Evolutionary conservation across 2,329 filamentous ascomycete species (phyloP).

Genomic region (Xylaria arbuscula): DNA sequence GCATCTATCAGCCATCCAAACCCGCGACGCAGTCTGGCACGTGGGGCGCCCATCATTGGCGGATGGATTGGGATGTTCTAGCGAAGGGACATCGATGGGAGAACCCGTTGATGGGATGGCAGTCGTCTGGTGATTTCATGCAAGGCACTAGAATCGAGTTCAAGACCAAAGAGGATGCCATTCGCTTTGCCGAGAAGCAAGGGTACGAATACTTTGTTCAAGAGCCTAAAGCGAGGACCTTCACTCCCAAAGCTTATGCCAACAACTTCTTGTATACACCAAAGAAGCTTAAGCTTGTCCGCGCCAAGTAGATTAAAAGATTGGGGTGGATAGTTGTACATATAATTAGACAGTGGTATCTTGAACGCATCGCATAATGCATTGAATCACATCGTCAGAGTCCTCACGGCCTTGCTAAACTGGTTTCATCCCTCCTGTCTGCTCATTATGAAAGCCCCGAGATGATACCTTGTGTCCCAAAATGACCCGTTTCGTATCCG

Average conservation of each 20-base stretch:
- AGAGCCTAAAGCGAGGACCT: conserved; percentile 89
- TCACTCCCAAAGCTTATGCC: conserved; percentile 92
- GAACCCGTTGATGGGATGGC: conserved; percentile 98
- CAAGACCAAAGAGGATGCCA: conserved; percentile 92
- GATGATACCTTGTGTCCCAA: neutral
- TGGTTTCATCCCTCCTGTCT: neutral
- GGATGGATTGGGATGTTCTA: conserved; percentile 98
- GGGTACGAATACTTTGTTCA: conserved; percentile 99
- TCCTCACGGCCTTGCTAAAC: neutral
- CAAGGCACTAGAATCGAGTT: conserved; percentile 93
- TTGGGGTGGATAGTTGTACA: conserved; percentile 36
- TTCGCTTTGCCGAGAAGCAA: conserved; percentile 96
- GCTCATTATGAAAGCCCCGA: neutral
- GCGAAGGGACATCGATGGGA: conserved; percentile 96
- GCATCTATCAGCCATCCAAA: conserved; percentile 92
- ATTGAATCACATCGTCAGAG: neutral
- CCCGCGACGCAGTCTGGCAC: conserved; percentile 95
- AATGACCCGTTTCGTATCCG: neutral
- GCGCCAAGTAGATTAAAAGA: conserved; percentile 72
- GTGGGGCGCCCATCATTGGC: conserved; percentile 87
- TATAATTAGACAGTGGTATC: conserved; percentile 41
- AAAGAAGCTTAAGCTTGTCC: conserved; percentile 87
- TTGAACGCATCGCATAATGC: conserved; percentile 26
- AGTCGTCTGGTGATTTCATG: conserved; percentile 94
- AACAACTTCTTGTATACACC: conserved; percentile 93